Evolutionary conservation across 805 yeast species (phyloP).

Genomic region (Metschnikowia corniflorae): DNA sequence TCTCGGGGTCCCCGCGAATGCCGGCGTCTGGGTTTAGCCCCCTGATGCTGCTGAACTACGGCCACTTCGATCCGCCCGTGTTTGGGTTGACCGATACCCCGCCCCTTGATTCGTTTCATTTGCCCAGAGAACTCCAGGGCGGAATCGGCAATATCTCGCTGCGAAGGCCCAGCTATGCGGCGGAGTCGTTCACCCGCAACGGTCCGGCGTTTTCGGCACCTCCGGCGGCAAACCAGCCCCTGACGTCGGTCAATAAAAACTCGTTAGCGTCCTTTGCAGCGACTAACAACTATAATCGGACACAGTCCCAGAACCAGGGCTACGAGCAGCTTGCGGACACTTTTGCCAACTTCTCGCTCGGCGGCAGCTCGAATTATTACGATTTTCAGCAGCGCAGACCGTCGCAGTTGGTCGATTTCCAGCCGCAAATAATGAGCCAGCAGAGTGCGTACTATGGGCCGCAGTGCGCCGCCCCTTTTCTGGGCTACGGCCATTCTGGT

Average conservation of each 20-base stretch:
- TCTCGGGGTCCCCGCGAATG: constrained; percentile 1
- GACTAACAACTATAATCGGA: constrained; percentile 25
- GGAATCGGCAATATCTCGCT: constrained; percentile 60
- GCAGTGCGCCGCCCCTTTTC: constrained; percentile 3
- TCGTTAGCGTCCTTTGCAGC: constrained; percentile 30
- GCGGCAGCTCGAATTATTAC: constrained; percentile 25
- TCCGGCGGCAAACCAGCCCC: not conserved
- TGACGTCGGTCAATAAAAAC: constrained; percentile 7
- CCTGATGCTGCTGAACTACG: not conserved
- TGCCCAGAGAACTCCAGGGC: constrained; percentile 62
- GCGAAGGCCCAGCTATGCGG: constrained; percentile 72
- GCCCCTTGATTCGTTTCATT: constrained; percentile 34
- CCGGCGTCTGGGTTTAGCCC: not conserved
- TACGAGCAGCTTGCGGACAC: constrained; percentile 29
- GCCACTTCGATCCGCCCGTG: constrained; percentile 1
- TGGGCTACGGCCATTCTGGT: constrained; percentile 1
- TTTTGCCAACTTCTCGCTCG: constrained; percentile 28
- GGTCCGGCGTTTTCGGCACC: constrained; percentile 2
- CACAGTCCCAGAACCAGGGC: constrained; percentile 10
- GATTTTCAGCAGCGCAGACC: constrained; percentile 43
- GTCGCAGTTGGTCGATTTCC: constrained; percentile 37
- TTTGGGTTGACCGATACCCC: not conserved
- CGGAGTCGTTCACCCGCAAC: constrained; percentile 52
- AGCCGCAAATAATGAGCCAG: constrained; percentile 5
- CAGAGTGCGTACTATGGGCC: not conserved